Evolutionary conservation across 345 rosid species (phyloP), one percentile per base, ranked within the genome.

Genomic region (Syzygium aqueum): DNA sequence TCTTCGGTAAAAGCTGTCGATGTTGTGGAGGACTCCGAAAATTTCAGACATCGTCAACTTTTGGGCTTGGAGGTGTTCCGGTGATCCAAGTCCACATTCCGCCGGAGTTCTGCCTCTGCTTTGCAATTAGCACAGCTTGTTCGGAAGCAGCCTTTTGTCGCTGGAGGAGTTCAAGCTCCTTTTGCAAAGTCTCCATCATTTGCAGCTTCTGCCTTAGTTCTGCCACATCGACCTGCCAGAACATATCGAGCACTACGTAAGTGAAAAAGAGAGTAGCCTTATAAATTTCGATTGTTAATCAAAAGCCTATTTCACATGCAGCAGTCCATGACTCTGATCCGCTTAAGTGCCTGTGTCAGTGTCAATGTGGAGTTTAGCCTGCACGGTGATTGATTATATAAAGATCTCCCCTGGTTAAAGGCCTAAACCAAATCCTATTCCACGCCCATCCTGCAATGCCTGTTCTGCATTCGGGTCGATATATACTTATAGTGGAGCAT

Each of bases 51-150:
- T 92, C 90, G 1, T 90, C 88, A 4, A 33, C 89, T 5, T 87
- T 86, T 77, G 87, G 84, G 85, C 89, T 85, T 11, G 90, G 92
- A 56, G 99, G 96, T 85, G 93, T 73, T 88, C 99, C 99, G 1
- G 98, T 98, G 33, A 98, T 95, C 99, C 99, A 98, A 63, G 98
- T 96, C 99, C 99, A 98, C 86, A 98, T 95, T 7, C 99, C 96
- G 57, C 98, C 94, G 1, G 99, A 96, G 86, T 96, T 89, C 89
- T 96, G 98, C 91, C 92, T 91, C 87, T 91, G 92, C 90, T 92
- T 96, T 77, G 98, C 95, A 28, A 89, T 92, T 52, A 94, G 88
- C 84, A 95, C 97, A 8, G 97, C 99, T 92, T 98, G 94, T 91
- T 96, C 99, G 2, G 99, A 96, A 25, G 97, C 97, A 21, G 99